A percentile compares a stretch with the other conserved stretches of the same genome.
Evolutionary conservation across 306 rosid genomes (phyloP).

Genomic region (Cyclanthera cordifolia): DNA sequence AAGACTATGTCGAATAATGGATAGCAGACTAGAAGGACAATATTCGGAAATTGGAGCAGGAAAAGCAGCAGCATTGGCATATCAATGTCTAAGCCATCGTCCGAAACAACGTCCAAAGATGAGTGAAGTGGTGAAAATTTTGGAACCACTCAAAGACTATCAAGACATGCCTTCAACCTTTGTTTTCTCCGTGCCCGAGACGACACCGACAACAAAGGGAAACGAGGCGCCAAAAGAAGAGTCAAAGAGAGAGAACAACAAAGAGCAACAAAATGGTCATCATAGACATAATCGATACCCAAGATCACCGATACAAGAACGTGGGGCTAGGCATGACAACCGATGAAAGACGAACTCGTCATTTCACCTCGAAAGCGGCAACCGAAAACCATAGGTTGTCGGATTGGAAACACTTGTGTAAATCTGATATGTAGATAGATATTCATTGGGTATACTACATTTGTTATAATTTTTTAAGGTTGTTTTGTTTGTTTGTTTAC

Average conservation of each 20-base stretch:
- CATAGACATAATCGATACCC: constrained; percentile 12
- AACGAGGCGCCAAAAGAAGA: constrained; percentile 21
- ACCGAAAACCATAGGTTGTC: constrained; percentile 17
- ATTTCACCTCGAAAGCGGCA: constrained; percentile 22
- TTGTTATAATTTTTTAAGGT: not conserved
- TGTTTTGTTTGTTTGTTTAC: not conserved
- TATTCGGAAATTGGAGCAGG: constrained; percentile 68
- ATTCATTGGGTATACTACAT: constrained; percentile 15
- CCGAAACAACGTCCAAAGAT: constrained; percentile 71
- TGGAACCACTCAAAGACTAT: constrained; percentile 65
- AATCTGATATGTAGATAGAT: constrained; percentile 18
- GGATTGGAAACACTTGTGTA: not conserved
- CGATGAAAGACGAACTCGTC: constrained; percentile 37
- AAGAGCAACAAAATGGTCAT: not conserved
- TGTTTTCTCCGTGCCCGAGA: constrained; percentile 55
- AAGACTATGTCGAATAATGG: constrained; percentile 54
- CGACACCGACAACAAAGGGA: constrained; percentile 5
- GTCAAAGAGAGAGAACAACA: constrained; percentile 24
- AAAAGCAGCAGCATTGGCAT: constrained; percentile 86
- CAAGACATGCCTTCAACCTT: constrained; percentile 61
- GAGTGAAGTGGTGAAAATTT: constrained; percentile 47
- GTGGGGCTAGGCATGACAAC: not conserved
- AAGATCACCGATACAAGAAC: constrained; percentile 23
- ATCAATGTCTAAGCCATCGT: constrained; percentile 74
- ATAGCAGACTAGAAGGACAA: constrained; percentile 71